Conservation (phyloP, 179 eudicot genomes). For the Spergularia azorica region DNA sequence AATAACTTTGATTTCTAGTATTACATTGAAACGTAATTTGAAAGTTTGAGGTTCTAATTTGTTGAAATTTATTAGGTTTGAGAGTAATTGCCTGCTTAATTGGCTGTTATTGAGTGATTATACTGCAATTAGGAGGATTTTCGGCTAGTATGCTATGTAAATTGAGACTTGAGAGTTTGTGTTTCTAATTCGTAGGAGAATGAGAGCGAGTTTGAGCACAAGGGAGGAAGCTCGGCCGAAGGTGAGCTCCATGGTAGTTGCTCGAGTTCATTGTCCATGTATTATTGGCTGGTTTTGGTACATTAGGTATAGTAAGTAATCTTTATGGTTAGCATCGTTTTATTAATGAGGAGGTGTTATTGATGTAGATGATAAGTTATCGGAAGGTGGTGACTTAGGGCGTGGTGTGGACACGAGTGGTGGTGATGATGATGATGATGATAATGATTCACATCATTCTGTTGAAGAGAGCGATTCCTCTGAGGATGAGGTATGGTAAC, state of each 20-base stretch:
- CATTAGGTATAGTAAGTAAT: neutral
- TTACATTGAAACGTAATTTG: no score
- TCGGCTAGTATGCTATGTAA: neutral
- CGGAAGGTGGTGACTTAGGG: constrained; percentile 24
- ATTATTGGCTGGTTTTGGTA: neutral
- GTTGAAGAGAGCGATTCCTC: constrained; percentile 97
- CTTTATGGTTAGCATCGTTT: neutral
- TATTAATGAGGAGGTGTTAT: constrained; percentile 21
- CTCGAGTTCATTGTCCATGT: neutral
- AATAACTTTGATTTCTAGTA: no score
- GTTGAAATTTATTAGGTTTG: no score
- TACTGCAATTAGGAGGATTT: neutral
- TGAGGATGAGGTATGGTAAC: constrained; percentile 78
- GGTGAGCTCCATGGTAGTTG: constrained; percentile 55
- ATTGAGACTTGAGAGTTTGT: neutral
- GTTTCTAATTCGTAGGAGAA: constrained; percentile 6
- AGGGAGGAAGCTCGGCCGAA: constrained; percentile 30
- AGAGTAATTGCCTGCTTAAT: neutral
- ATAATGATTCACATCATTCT: constrained; percentile 16
- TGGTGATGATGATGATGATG: constrained; percentile 37
- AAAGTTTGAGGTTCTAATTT: no score
- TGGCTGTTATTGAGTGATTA: neutral
- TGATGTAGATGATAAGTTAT: constrained; percentile 32
- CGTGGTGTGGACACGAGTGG: constrained; percentile 35
- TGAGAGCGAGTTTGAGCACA: constrained; percentile 14